Base-by-base conservation (phyloP, 768 basidiomycete species). In the Crassisporium funariophilum region DNA sequence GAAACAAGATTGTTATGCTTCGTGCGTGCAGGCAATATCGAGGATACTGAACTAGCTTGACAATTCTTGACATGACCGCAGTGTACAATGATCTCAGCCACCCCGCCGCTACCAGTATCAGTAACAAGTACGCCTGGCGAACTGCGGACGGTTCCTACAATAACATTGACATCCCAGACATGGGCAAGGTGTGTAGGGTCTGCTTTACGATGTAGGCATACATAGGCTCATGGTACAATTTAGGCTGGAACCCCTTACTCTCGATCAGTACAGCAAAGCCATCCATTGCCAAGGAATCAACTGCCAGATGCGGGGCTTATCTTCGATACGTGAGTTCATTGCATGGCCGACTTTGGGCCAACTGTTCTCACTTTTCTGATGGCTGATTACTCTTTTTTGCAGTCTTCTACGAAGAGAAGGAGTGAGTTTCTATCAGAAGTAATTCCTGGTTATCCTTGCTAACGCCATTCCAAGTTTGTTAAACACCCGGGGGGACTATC, bases 11-110 rank as follows among this genome's bases (percentile, higher is more conserved):
- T 35, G 64, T 90, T 34, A 68, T 82, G 56, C 69, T 81, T 23
- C 58, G 90, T 89, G 48, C 50, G 86, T 71, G 5, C 25, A 38
- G 19, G 16, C 20, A n/a, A 15, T 13, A 4, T 10, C 13, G n/a
- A n/a, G n/a, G n/a, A n/a, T n/a, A 47, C 15, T 46, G 7, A 35
- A 12, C 12, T 13, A n/a, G 35, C 19, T 44, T 13, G 49, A 38
- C 11, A 20, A n/a, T 21, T 24, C 39, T 43, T 15, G 17, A 15
- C 4, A 27, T 52, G 31, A 39, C 25, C 24, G 7, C 8, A 91
- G 88, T 90, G 47, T 92, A 91, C 63, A 81, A 86, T 52, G 92
- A 94, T 63, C 77, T 95, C 12, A 65, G 81, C 0, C 91, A 93
- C 62, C 91, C 91, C 3, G 77, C 90, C 5, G 70, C 82, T 5